These are phyloP conservation scores for Penicillium sumatraense DNA, from an alignment of 2,329 filamentous ascomycete genomes.

Conservation along the genomic window DNA sequence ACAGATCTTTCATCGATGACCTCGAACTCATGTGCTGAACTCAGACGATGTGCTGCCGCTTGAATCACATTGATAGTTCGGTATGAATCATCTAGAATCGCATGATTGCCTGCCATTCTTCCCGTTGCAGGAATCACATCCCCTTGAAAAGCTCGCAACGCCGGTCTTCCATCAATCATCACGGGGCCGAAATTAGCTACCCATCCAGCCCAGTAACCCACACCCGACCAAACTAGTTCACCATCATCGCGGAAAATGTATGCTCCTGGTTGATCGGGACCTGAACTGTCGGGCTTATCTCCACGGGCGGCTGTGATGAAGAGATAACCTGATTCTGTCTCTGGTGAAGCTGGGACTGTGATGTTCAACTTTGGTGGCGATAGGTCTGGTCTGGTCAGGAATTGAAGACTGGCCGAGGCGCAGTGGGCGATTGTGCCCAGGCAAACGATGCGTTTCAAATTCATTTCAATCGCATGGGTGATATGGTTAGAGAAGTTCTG, in stretches of 20 bases:
- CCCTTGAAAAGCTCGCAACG: not conserved
- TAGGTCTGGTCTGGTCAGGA: slow-evolving; percentile 2
- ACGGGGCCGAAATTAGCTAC: not conserved
- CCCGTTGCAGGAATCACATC: not conserved
- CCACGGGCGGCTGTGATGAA: not conserved
- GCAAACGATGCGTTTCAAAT: not conserved
- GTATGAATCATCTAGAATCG: not conserved
- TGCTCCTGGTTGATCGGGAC: not conserved
- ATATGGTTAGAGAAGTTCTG: not conserved
- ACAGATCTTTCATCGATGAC: not conserved
- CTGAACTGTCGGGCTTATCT: not conserved
- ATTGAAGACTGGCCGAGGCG: not conserved
- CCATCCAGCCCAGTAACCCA: not conserved
- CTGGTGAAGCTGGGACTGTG: not conserved
- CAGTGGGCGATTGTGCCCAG: not conserved
- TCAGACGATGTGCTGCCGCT: not conserved
- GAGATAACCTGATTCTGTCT: not conserved
- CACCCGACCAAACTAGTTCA: not conserved
- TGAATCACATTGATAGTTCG: not conserved
- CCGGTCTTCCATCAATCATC: not conserved
- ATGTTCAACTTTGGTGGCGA: slow-evolving; percentile 1
- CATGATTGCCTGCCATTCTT: not conserved
- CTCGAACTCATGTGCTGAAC: slow-evolving; percentile 1
- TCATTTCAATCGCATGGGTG: not conserved
- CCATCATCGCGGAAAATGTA: slow-evolving; percentile 1